These are phyloP conservation scores for Bryoerythrophyllum caledonicum DNA, from an alignment of 225 moss, liverwort and hornwort genomes.

Conservation along the genomic window DNA sequence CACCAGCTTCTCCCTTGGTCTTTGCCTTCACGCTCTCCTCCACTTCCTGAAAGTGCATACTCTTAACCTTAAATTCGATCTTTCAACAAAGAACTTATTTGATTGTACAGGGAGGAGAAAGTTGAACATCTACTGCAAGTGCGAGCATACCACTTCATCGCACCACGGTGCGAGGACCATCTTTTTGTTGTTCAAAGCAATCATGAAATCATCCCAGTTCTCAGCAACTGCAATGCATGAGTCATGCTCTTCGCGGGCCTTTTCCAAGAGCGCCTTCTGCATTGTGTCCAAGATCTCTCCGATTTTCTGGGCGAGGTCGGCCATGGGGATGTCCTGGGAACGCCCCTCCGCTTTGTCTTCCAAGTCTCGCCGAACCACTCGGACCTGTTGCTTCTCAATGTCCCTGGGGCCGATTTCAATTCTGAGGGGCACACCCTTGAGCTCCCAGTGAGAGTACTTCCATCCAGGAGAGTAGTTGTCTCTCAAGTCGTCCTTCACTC, in stretches of 20 bases:
- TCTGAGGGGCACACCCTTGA: conserved; percentile 89
- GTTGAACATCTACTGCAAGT: background rate
- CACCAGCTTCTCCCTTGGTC: conserved; percentile 81
- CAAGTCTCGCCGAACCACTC: conserved; percentile 56
- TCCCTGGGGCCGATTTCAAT: conserved; percentile 88
- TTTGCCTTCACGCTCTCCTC: conserved; percentile 86
- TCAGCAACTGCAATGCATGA: conserved; percentile 55
- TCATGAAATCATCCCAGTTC: conserved; percentile 76
- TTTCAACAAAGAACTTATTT: background rate
- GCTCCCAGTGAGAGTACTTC: conserved; percentile 89
- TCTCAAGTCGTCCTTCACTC: conserved; percentile 84
- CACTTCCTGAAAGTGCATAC: conserved; percentile 52
- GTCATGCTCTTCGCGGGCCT: conserved; percentile 60
- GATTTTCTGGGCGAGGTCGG: conserved; percentile 36
- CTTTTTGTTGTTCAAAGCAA: conserved; percentile 77
- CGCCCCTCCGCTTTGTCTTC: conserved; percentile 53
- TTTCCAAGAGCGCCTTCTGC: conserved; percentile 65
- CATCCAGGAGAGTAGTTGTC: conserved; percentile 76
- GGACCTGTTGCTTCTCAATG: conserved; percentile 70
- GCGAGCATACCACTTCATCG: conserved; percentile 69
- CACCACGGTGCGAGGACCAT: conserved; percentile 99
- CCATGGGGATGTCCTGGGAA: conserved; percentile 43
- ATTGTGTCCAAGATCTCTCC: conserved; percentile 50
- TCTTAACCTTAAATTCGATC: background rate
- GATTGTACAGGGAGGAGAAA: too few relatives aligned